Conservation (phyloP, 495 filamentous ascomycete species). For the Neurospora sp. region DNA sequence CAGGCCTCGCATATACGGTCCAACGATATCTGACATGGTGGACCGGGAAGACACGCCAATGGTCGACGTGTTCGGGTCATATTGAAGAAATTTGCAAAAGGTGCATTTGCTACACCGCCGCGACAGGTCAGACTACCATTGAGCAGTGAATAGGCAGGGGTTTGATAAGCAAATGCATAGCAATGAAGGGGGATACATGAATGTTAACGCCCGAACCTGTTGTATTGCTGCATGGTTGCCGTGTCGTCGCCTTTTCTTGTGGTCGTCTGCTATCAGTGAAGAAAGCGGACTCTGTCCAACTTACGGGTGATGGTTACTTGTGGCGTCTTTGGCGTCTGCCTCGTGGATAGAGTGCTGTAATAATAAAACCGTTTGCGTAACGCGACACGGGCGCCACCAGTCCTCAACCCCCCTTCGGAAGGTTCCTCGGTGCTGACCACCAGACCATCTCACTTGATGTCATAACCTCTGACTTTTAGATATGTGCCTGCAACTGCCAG, state of each 20-base stretch:
- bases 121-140: background rate
- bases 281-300: background rate
- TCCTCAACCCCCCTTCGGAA: background rate
- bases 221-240: background rate
- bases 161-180: background rate
- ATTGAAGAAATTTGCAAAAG: background rate
- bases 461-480: constrained; percentile 65
- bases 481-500: constrained; percentile 50
- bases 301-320: background rate
- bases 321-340: background rate
- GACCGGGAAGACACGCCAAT: background rate
- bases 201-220: background rate
- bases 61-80: background rate
- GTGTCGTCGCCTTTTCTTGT: background rate
- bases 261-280: background rate
- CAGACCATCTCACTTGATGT: constrained; percentile 17
- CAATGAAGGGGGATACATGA: background rate
- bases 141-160: background rate
- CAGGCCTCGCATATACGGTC: background rate
- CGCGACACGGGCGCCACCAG: background rate
- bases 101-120: background rate
- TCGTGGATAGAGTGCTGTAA: background rate
- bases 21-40: background rate
- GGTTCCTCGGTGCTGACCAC: constrained; percentile 1
- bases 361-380: background rate